Evolutionary conservation across 1,284 basidiomycete genomes (phyloP).

Genomic region (Phylloporus sp.): DNA sequence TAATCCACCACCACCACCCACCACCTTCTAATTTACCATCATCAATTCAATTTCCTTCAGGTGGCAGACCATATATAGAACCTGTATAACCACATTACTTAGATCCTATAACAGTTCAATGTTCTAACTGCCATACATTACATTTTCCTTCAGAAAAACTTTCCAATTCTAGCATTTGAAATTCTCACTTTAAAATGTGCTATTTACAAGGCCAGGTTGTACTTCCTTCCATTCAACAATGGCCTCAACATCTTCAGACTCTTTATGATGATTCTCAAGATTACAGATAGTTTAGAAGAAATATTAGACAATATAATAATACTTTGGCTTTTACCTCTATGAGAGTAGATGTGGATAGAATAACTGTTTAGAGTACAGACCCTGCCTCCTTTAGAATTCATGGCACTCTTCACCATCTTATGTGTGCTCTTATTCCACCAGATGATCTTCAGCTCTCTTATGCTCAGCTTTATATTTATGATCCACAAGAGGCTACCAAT

Average conservation of each 20-base stretch:
- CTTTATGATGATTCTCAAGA: conserved; percentile 25
- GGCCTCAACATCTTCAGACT: conserved; percentile 13
- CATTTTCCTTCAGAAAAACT: conserved; percentile 30
- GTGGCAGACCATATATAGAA: conserved; percentile 9
- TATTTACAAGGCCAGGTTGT: conserved; percentile 32
- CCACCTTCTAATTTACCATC: too few species aligned
- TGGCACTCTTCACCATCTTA: conserved; percentile 42
- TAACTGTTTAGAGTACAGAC: conserved; percentile 34
- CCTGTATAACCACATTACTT: conserved; percentile 9
- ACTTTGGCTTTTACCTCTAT: neutral
- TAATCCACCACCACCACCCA: too few species aligned
- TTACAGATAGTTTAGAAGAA: conserved; percentile 19
- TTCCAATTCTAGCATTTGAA: neutral
- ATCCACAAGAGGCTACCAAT: conserved; percentile 36
- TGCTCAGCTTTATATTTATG: conserved; percentile 46
- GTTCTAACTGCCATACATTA: conserved; percentile 23
- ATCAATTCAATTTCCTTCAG: too few species aligned
- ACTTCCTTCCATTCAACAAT: conserved; percentile 22
- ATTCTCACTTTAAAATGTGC: conserved; percentile 29
- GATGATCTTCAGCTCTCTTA: conserved; percentile 29
- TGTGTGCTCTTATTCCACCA: conserved; percentile 38
- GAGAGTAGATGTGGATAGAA: conserved; percentile 26
- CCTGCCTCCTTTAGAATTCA: conserved; percentile 41
- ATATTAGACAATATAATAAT: neutral
- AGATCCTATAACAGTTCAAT: conserved; percentile 26